A percentile compares a stretch with the other conserved stretches of the same genome.
Evolutionary conservation across 441 rosid species (phyloP).

Genomic region (Daphne laureola): DNA sequence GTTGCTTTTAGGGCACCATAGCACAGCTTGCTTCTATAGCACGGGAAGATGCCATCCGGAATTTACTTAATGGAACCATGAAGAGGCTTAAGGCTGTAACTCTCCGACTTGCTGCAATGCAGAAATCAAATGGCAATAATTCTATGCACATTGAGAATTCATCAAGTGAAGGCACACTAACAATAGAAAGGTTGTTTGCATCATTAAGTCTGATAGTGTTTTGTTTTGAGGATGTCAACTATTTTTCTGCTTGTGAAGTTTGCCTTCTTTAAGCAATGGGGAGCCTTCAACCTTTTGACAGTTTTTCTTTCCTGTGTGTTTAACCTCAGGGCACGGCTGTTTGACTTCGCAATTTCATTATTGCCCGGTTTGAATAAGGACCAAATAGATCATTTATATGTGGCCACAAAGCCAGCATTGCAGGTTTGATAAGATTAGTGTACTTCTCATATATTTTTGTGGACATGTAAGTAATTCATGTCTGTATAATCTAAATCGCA

Average conservation of each 20-base stretch:
- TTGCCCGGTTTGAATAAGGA: constrained; percentile 61
- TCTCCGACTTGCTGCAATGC: no score
- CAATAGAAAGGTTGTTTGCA: constrained; percentile 39
- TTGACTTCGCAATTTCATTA: constrained; percentile 76
- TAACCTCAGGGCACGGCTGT: constrained; percentile 64
- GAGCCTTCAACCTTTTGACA: neutral
- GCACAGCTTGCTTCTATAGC: constrained; percentile 77
- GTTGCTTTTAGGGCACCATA: constrained; percentile 58
- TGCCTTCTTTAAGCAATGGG: neutral
- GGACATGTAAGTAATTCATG: constrained; percentile 3
- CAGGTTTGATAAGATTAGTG: constrained; percentile 41
- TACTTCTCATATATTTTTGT: constrained; percentile 6
- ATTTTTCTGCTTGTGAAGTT: constrained; percentile 2
- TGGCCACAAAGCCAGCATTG: constrained; percentile 64
- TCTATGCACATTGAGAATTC: constrained; percentile 49
- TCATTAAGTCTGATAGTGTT: neutral
- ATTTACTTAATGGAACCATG: constrained; percentile 56
- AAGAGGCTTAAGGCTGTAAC: no score
- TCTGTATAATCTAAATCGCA: constrained; percentile 22
- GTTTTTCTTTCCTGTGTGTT: constrained; percentile 9
- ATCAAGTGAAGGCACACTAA: constrained; percentile 33
- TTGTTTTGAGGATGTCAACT: neutral
- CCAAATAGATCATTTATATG: constrained; percentile 45
- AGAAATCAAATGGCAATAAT: no score
- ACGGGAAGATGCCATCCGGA: constrained; percentile 40